phyloP scores from a whole-genome alignment of 176 grass and related monocot genomes.

The Juncus effusus region DNA sequence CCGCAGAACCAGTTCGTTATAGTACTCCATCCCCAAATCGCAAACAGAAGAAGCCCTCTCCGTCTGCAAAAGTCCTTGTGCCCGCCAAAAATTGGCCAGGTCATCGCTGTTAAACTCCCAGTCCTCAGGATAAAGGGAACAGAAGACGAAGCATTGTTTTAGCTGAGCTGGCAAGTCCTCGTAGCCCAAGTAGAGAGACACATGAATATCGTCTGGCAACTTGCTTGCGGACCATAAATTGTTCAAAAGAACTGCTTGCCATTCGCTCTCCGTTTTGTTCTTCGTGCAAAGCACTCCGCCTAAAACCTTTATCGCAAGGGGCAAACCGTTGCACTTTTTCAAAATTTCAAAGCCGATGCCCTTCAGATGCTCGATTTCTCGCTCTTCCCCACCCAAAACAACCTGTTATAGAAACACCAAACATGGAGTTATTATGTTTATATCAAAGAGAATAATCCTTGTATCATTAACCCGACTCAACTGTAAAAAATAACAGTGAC shows the following conservation, averaged over 20 bases:
- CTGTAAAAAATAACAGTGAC: neutral
- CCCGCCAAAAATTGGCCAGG: constrained; percentile 35
- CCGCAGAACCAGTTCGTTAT: constrained; percentile 36
- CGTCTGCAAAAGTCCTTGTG: constrained; percentile 37
- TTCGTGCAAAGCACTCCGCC: constrained; percentile 44
- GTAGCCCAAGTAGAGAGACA: constrained; percentile 44
- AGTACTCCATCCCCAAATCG: constrained; percentile 36
- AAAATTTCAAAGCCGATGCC: constrained; percentile 35
- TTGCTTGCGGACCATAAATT: constrained; percentile 31
- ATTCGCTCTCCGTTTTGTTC: constrained; percentile 25
- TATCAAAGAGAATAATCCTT: too few relatives aligned
- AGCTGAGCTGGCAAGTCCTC: constrained; percentile 42
- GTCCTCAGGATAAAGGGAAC: constrained; percentile 40
- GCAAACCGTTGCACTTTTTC: constrained; percentile 23
- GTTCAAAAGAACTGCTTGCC: constrained; percentile 36
- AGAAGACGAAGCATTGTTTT: constrained; percentile 48
- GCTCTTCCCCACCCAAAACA: constrained; percentile 8
- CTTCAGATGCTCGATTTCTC: constrained; percentile 23
- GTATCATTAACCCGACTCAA: constrained; percentile 1
- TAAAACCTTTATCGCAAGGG: constrained; percentile 23
- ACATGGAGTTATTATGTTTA: neutral
- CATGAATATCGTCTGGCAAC: constrained; percentile 38
- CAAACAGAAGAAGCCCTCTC: constrained; percentile 19
- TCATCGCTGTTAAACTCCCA: constrained; percentile 12
- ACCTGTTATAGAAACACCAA: constrained; percentile 16